Percentiles rank a stretch among this genome's conserved stretches.
Conservation (phyloP, 2,329 filamentous ascomycete species). For the Calonectria honghensis region DNA sequence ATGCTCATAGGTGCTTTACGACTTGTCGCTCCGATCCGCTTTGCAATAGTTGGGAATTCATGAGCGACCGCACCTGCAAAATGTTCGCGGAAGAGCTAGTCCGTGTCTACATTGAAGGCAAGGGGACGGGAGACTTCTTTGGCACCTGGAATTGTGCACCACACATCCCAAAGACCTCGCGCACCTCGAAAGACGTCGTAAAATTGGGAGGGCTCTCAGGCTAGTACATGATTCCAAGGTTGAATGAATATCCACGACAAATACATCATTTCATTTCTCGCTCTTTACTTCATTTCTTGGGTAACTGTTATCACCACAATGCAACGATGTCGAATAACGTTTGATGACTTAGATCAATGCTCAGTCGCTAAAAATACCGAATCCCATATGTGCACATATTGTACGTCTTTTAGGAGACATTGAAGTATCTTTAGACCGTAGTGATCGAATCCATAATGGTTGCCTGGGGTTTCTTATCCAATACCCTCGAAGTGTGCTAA, state of each 20-base stretch:
- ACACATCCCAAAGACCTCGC: neutral
- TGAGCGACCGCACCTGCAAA: neutral
- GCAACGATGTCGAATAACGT: too few species aligned
- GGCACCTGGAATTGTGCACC: neutral
- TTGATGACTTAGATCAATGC: too few species aligned
- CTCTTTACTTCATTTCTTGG: neutral
- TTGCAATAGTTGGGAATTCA: slow-evolving; percentile 5
- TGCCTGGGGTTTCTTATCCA: too few species aligned
- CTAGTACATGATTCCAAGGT: neutral
- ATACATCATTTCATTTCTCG: neutral
- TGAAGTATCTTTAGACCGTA: too few species aligned
- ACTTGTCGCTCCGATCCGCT: neutral
- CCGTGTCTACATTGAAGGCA: neutral
- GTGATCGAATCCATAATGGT: too few species aligned
- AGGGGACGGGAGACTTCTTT: neutral
- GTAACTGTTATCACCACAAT: too few species aligned
- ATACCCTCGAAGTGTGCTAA: too few species aligned
- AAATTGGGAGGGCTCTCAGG: too few species aligned
- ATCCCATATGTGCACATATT: too few species aligned
- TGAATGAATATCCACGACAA: neutral
- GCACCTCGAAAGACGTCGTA: neutral
- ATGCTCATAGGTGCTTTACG: neutral
- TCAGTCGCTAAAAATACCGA: too few species aligned
- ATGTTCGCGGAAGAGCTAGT: neutral
- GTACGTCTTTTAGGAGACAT: too few species aligned